Conservation (phyloP, 176 grass and related monocot species). For the Carex cristatella region DNA sequence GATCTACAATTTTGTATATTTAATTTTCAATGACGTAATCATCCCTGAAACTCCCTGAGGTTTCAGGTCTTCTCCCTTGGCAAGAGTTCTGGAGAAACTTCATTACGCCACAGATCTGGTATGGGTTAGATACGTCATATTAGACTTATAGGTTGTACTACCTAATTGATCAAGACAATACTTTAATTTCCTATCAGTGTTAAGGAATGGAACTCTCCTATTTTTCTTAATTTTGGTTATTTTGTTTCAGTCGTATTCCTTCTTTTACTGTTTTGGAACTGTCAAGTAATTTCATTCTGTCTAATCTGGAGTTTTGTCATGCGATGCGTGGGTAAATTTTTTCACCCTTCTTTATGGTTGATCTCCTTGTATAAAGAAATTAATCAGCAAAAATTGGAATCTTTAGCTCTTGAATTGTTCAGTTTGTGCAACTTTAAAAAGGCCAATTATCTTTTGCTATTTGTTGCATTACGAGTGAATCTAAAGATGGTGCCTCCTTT, state of each 20-base stretch:
- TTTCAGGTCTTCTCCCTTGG: neutral
- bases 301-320: neutral
- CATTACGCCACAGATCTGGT: neutral
- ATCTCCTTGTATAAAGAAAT: neutral
- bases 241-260: neutral
- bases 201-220: neutral
- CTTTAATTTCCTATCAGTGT: neutral
- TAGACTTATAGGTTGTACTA: neutral
- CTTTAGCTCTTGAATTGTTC: neutral
- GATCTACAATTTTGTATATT: neutral
- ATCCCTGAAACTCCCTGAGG: neutral
- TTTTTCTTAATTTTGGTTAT: neutral
- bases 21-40: conserved; percentile 8
- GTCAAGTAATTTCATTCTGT: neutral
- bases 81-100: neutral
- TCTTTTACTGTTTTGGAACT: neutral
- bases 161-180: neutral
- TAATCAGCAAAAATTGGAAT: neutral
- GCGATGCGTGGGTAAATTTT: neutral
- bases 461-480: neutral
- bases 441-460: neutral
- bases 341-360: neutral
- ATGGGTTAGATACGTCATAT: neutral
- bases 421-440: neutral
- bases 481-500: neutral